Evolutionary conservation across 495 filamentous ascomycete species (phyloP).

Genomic region (Pseudotulostoma volvatum): DNA sequence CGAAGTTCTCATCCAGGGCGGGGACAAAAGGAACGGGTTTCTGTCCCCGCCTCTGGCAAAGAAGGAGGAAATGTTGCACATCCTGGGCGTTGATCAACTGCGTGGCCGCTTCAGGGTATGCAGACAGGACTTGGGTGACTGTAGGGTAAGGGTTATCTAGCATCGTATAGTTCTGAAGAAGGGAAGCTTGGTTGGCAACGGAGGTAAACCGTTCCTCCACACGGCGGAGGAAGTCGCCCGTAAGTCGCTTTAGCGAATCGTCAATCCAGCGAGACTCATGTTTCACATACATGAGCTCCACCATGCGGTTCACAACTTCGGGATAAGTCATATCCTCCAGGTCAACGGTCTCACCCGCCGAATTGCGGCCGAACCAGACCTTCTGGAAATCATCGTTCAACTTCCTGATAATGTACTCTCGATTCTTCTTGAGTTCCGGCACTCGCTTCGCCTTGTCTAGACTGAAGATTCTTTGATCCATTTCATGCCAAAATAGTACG

Average conservation of each 20-base stretch:
- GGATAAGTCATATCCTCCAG: constrained; percentile 25
- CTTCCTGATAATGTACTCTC: constrained; percentile 14
- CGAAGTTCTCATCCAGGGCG: constrained; percentile 22
- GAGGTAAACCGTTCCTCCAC: constrained; percentile 12
- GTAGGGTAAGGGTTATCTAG: constrained; percentile 3
- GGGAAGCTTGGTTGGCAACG: constrained; percentile 3
- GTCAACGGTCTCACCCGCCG: constrained; percentile 12
- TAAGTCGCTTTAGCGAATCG: constrained; percentile 14
- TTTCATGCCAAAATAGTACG: constrained; percentile 21
- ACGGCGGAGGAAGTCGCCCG: constrained; percentile 14
- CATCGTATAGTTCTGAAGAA: constrained; percentile 6
- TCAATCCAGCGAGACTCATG: constrained; percentile 25
- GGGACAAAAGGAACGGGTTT: constrained; percentile 28
- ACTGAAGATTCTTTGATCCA: constrained; percentile 23
- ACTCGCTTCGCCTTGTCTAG: constrained; percentile 14
- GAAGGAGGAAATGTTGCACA: constrained; percentile 15
- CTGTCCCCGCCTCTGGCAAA: constrained; percentile 12
- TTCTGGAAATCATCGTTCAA: constrained; percentile 24
- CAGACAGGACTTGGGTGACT: constrained; percentile 2
- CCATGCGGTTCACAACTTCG: constrained; percentile 17
- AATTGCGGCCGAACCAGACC: constrained; percentile 22
- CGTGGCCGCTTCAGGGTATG: constrained; percentile 10
- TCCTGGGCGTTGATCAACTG: constrained; percentile 19
- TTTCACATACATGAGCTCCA: constrained; percentile 21
- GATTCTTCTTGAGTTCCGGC: constrained; percentile 10